A percentile compares a stretch with the other conserved stretches of the same genome.
Evolutionary conservation across 768 basidiomycete species (phyloP).

Genomic region (Suillus hirtellus): DNA sequence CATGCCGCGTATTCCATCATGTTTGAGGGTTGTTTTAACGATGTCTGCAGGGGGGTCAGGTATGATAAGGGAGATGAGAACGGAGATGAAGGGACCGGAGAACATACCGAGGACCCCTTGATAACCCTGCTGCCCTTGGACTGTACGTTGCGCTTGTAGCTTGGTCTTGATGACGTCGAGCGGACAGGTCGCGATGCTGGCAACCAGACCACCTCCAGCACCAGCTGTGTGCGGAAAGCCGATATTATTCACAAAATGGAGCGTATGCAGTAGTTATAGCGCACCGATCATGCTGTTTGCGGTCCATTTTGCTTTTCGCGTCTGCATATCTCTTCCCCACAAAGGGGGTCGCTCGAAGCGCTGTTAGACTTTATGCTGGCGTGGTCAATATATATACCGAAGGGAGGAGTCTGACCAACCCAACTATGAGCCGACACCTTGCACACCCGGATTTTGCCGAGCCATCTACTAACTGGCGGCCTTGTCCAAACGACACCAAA

Average conservation of each 20-base stretch:
- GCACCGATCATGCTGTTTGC: slow-evolving; percentile 82
- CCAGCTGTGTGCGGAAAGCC: slow-evolving; percentile 57
- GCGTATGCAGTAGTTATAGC: slow-evolving; percentile 22
- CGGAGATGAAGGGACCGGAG: slow-evolving; percentile 9
- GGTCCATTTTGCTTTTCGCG: slow-evolving; percentile 61
- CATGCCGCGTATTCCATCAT: slow-evolving; percentile 82
- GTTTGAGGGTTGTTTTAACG: slow-evolving; percentile 52
- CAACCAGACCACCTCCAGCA: slow-evolving; percentile 91
- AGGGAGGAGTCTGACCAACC: slow-evolving; percentile 3
- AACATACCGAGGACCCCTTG: slow-evolving; percentile 71
- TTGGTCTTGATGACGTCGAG: slow-evolving; percentile 98
- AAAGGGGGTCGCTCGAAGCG: slow-evolving; percentile 37
- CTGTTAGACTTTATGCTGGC: slow-evolving; percentile 1
- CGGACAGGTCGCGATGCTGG: slow-evolving; percentile 93
- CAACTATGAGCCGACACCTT: background rate
- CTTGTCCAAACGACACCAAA: background rate
- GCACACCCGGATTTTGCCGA: slow-evolving; percentile 11
- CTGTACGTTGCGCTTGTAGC: slow-evolving; percentile 86
- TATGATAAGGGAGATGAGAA: slow-evolving; percentile 22
- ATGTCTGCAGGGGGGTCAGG: slow-evolving; percentile 42
- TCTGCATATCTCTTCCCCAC: slow-evolving; percentile 71
- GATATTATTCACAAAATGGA: slow-evolving; percentile 8
- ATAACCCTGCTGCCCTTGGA: slow-evolving; percentile 71
- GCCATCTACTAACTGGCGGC: background rate
- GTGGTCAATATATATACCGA: background rate